Conservation (phyloP, 164 flowering plant species). For the Echeveria elegans region DNA sequence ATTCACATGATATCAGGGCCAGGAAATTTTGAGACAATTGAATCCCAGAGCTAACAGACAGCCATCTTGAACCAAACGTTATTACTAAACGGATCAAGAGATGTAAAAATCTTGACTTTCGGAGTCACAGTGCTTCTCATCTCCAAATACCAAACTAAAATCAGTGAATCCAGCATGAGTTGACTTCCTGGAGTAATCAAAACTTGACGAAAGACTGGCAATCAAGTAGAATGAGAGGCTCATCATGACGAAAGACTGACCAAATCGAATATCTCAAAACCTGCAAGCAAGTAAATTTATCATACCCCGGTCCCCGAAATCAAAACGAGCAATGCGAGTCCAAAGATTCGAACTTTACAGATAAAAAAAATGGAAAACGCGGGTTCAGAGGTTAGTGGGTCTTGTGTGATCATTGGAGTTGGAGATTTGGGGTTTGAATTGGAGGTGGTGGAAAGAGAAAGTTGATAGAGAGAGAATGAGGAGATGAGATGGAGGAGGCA, state of each 20-base stretch:
- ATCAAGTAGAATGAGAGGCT: constrained; percentile 60
- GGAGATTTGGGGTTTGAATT: neutral
- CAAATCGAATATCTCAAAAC: constrained; percentile 45
- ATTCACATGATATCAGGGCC: no score
- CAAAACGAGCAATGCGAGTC: neutral
- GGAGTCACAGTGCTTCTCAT: constrained; percentile 15
- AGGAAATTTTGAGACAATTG: constrained; percentile 49
- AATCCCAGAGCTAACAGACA: constrained; percentile 88
- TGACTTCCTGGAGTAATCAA: constrained; percentile 19
- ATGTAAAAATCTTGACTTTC: constrained; percentile 54
- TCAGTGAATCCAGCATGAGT: constrained; percentile 15
- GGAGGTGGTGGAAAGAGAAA: neutral
- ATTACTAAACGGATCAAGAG: constrained; percentile 51
- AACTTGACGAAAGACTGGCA: constrained; percentile 38
- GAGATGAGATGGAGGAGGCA: neutral
- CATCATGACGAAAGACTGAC: constrained; percentile 61
- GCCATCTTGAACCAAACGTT: constrained; percentile 45
- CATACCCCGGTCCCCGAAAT: neutral
- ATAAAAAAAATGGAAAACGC: no score
- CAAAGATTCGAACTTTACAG: neutral
- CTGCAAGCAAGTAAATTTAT: constrained; percentile 17
- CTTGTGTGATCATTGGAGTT: neutral
- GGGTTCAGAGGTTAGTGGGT: neutral
- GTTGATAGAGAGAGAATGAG: neutral
- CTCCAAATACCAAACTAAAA: constrained; percentile 4